phyloP scores from a whole-genome alignment of 2,329 filamentous ascomycete species.

The Gnomoniopsis sp. region DNA sequence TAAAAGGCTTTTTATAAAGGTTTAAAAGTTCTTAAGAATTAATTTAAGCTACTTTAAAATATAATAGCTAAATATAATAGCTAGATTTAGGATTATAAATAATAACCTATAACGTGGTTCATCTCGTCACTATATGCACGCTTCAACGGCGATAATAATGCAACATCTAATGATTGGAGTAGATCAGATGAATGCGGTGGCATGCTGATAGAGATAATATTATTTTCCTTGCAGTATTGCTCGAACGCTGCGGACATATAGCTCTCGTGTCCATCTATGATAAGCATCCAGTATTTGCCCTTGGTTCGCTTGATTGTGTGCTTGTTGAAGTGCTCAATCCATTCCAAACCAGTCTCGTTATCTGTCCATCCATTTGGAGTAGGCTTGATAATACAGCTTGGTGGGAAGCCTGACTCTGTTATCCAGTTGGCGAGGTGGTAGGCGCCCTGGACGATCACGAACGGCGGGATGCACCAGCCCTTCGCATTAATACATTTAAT shows the following conservation, averaged over 20 bases:
- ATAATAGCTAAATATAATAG: too few species aligned
- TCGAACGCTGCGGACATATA: neutral
- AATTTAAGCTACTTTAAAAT: too few species aligned
- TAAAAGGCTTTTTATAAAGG: too few species aligned
- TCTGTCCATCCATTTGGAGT: neutral
- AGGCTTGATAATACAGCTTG: neutral
- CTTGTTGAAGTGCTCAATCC: neutral
- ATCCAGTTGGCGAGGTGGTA: neutral
- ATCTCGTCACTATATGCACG: neutral
- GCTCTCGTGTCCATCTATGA: neutral
- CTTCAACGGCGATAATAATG: neutral
- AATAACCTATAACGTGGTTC: neutral
- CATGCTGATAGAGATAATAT: neutral
- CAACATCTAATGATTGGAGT: neutral
- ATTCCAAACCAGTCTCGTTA: neutral
- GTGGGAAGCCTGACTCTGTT: neutral
- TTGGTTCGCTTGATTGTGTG: neutral
- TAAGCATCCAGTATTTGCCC: neutral
- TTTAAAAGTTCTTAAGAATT: too few species aligned
- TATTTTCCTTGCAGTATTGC: neutral
- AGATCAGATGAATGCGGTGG: neutral
- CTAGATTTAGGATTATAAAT: too few species aligned
- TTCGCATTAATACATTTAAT: neutral
- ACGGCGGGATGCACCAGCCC: neutral
- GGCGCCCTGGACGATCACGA: conserved; percentile 1